These are phyloP conservation scores for Suhomyces vadensis DNA, from an alignment of 805 yeast species.

Conservation along the genomic window DNA sequence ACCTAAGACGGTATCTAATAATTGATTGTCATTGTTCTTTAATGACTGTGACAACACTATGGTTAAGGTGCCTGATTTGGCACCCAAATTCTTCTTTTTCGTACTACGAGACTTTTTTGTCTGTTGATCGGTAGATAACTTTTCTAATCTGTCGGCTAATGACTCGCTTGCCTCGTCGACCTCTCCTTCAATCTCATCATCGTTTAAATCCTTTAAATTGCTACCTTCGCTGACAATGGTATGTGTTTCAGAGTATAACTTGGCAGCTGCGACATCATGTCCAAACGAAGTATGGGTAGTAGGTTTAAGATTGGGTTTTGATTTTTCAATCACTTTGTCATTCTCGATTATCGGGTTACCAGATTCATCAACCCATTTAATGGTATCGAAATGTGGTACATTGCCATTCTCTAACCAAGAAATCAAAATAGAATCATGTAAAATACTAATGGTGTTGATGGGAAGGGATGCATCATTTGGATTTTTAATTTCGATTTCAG, in stretches of 20 bases:
- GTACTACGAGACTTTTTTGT: constrained; percentile 31
- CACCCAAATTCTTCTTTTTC: constrained; percentile 37
- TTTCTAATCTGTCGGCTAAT: constrained; percentile 56
- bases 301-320: constrained; percentile 42
- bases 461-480: constrained; percentile 29
- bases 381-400: constrained; percentile 55
- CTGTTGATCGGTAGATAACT: constrained; percentile 25
- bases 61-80: constrained; percentile 68
- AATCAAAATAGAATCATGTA: constrained; percentile 40
- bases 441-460: constrained; percentile 30
- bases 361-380: constrained; percentile 47
- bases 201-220: constrained; percentile 56
- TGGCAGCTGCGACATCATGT: constrained; percentile 54
- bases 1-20: constrained; percentile 78
- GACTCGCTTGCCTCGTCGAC: constrained; percentile 43
- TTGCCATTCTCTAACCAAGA: constrained; percentile 66
- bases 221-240: constrained; percentile 65
- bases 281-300: constrained; percentile 46
- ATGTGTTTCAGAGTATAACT: constrained; percentile 59
- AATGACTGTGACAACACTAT: constrained; percentile 87
- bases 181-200: constrained; percentile 32
- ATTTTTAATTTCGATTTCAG: constrained; percentile 37
- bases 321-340: constrained; percentile 31
- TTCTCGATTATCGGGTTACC: constrained; percentile 26
- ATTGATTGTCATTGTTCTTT: constrained; percentile 78